Conservation (phyloP, 2,329 filamentous ascomycete genomes). For the Neocucurbitaria cava region DNA sequence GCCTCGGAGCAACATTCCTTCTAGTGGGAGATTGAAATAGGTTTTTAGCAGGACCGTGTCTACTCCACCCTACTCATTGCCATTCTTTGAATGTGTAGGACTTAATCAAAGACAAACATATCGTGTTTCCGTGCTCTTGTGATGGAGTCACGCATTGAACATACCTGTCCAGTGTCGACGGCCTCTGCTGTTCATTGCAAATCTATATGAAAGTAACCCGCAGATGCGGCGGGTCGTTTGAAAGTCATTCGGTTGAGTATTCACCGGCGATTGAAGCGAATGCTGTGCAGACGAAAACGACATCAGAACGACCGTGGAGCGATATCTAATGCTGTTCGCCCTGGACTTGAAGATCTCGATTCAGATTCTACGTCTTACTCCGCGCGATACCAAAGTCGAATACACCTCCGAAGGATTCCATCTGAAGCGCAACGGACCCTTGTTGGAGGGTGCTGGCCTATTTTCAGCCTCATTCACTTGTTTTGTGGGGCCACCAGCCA, state of each 20-base stretch:
- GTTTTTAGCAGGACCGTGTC: constrained; percentile 62
- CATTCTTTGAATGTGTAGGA: constrained; percentile 52
- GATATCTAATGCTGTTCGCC: background rate
- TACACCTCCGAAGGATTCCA: background rate
- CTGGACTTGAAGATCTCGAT: background rate
- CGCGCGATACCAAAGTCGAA: background rate
- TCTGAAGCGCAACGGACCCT: background rate
- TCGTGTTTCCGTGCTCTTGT: background rate
- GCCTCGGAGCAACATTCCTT: constrained; percentile 58
- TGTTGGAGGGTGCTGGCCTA: background rate
- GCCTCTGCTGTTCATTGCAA: background rate
- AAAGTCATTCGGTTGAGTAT: background rate
- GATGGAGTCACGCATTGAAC: background rate
- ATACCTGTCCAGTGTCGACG: background rate
- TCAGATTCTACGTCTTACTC: background rate
- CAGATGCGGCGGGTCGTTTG: background rate
- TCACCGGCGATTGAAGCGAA: background rate
- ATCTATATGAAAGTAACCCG: background rate
- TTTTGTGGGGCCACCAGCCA: background rate
- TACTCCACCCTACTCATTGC: constrained; percentile 59
- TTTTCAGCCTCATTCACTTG: background rate
- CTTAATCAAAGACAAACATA: constrained; percentile 58
- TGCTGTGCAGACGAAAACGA: background rate
- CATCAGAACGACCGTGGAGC: background rate
- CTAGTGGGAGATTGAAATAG: constrained; percentile 59